A percentile compares a stretch with the other conserved stretches of the same genome.
Conservation (phyloP, 768 basidiomycete species). For the Tulasnella sp. region DNA sequence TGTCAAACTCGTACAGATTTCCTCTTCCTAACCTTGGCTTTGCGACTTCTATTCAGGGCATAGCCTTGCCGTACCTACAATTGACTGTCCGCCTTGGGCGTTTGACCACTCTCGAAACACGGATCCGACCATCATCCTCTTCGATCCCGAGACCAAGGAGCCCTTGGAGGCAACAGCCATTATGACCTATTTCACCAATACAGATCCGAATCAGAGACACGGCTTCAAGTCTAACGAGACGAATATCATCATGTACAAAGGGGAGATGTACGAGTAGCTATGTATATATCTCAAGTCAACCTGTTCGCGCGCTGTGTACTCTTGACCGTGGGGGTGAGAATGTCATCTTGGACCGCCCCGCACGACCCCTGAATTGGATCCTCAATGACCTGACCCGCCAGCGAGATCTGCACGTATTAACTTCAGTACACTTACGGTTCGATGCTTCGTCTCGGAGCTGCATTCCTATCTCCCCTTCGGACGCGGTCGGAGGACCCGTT, state of each 20-base stretch:
- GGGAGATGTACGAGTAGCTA: constrained; percentile 6
- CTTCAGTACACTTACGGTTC: too few species aligned
- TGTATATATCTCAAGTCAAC: too few species aligned
- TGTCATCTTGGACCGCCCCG: too few species aligned
- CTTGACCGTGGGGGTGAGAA: too few species aligned
- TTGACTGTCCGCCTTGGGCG: constrained; percentile 13
- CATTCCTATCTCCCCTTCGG: constrained; percentile 8
- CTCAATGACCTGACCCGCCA: neutral
- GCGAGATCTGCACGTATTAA: neutral
- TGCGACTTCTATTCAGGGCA: neutral
- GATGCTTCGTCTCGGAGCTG: constrained; percentile 13
- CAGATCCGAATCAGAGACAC: constrained; percentile 11
- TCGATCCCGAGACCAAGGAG: constrained; percentile 8
- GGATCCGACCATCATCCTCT: constrained; percentile 7
- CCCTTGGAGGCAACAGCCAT: constrained; percentile 7
- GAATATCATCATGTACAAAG: constrained; percentile 12
- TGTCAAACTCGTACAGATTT: neutral
- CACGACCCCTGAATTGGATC: neutral
- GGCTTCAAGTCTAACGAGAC: constrained; percentile 9
- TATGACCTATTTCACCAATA: constrained; percentile 11
- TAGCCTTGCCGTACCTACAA: constrained; percentile 1
- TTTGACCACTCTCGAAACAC: constrained; percentile 7
- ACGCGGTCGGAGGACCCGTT: constrained; percentile 7
- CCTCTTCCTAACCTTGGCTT: too few species aligned
- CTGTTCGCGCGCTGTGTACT: too few species aligned